Evolutionary conservation across 768 basidiomycete species (phyloP).

Genomic region (Hydnum rufescens): DNA sequence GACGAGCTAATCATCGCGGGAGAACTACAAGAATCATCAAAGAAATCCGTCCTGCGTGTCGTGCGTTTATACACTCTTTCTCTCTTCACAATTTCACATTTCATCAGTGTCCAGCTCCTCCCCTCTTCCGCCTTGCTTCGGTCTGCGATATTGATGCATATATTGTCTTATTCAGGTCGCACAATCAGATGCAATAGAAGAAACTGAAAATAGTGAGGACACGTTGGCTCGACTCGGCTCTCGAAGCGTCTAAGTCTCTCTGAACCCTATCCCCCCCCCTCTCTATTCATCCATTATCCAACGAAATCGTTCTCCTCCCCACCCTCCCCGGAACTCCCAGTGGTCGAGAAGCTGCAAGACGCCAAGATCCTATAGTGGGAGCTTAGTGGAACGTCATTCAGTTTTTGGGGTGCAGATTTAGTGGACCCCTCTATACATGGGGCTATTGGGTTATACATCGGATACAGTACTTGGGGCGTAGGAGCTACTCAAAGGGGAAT

Average conservation of each 20-base stretch:
- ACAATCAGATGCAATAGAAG: slow-evolving; percentile 24
- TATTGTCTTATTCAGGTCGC: slow-evolving; percentile 15
- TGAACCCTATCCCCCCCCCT: neutral
- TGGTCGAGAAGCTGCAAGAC: too few relatives aligned
- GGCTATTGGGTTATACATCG: too few relatives aligned
- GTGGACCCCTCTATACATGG: too few relatives aligned
- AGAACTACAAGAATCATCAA: slow-evolving; percentile 85
- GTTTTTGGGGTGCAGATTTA: too few relatives aligned
- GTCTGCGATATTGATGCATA: neutral
- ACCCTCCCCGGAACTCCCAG: too few relatives aligned
- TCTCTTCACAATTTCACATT: neutral
- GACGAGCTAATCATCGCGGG: slow-evolving; percentile 90
- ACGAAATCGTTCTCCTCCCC: too few relatives aligned
- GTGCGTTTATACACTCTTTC: slow-evolving; percentile 14
- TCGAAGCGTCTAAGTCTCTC: neutral
- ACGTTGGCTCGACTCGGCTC: slow-evolving; percentile 20
- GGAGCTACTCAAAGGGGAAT: too few relatives aligned
- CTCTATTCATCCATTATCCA: neutral
- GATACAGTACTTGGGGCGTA: too few relatives aligned
- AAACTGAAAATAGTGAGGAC: slow-evolving; percentile 23
- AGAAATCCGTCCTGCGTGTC: slow-evolving; percentile 30
- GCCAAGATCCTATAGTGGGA: too few relatives aligned
- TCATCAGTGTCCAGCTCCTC: too few relatives aligned
- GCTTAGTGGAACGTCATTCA: too few relatives aligned
- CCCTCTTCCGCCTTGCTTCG: neutral